Conservation (phyloP, 2,329 filamentous ascomycete species). For the Nothopassalora personata region DNA sequence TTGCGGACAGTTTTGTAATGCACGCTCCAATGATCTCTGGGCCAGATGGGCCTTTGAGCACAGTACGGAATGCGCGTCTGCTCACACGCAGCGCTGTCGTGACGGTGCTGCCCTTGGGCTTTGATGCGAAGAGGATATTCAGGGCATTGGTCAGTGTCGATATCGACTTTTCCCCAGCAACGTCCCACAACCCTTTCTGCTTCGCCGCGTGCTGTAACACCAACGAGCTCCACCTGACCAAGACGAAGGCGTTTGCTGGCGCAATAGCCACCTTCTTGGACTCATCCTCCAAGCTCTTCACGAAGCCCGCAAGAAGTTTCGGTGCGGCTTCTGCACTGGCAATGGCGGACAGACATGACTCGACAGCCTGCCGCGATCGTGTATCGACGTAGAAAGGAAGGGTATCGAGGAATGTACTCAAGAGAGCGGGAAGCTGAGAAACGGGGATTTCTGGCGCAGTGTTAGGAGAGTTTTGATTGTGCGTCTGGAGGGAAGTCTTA, state of each 20-base stretch:
- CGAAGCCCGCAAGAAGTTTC: constrained; percentile 56
- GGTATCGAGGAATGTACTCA: constrained; percentile 76
- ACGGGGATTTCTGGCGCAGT: constrained; percentile 13
- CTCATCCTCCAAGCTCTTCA: constrained; percentile 65
- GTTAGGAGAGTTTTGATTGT: constrained; percentile 10
- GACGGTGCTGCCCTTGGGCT: constrained; percentile 58
- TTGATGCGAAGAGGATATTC: constrained; percentile 68
- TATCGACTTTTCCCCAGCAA: constrained; percentile 61
- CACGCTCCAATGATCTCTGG: constrained; percentile 58
- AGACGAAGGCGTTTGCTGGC: constrained; percentile 73
- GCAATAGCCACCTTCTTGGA: constrained; percentile 72
- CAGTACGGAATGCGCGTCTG: constrained; percentile 70
- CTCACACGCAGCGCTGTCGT: constrained; percentile 72
- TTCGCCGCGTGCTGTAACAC: constrained; percentile 66
- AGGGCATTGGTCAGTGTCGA: constrained; percentile 65
- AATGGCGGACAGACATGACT: constrained; percentile 69
- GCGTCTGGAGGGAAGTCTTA: constrained; percentile 1
- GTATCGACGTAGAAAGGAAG: constrained; percentile 85
- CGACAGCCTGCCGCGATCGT: constrained; percentile 73
- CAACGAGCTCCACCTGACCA: constrained; percentile 83
- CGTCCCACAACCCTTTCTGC: constrained; percentile 56
- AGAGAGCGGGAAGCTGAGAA: constrained; percentile 28
- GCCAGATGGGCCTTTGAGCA: constrained; percentile 58
- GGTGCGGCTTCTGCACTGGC: constrained; percentile 56
- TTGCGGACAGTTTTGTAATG: constrained; percentile 63